Conservation (phyloP, 2,329 filamentous ascomycete species). For the Myotisia sp. region DNA sequence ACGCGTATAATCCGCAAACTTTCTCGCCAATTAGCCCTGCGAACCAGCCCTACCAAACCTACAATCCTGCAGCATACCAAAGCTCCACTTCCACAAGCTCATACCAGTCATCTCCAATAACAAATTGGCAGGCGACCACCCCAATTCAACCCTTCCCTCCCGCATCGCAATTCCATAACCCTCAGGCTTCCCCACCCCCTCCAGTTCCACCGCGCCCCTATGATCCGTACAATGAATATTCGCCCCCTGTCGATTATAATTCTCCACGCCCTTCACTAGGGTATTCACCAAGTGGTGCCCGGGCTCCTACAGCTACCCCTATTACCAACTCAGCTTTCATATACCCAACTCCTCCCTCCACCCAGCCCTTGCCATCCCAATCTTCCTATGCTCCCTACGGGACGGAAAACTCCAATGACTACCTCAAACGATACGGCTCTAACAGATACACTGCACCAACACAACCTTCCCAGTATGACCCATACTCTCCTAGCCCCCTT, state of each 20-base stretch:
- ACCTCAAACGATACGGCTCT: background rate
- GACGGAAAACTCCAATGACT: slow-evolving; percentile 1
- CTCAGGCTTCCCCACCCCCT: slow-evolving; percentile 13
- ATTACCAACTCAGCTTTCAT: slow-evolving; percentile 2
- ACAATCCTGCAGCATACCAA: slow-evolving; percentile 38
- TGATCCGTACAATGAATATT: slow-evolving; percentile 26
- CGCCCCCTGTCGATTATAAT: slow-evolving; percentile 17
- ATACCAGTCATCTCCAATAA: slow-evolving; percentile 19
- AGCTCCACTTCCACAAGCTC: slow-evolving; percentile 18
- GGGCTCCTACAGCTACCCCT: slow-evolving; percentile 10
- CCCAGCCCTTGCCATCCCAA: slow-evolving; percentile 8
- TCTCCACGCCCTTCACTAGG: slow-evolving; percentile 18
- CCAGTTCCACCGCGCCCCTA: slow-evolving; percentile 25
- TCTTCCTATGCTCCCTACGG: background rate
- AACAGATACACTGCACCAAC: background rate
- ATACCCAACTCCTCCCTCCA: slow-evolving; percentile 12
- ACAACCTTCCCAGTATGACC: background rate
- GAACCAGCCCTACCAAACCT: slow-evolving; percentile 29
- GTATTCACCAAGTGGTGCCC: slow-evolving; percentile 15
- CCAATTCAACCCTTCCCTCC: slow-evolving; percentile 21
- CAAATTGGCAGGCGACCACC: slow-evolving; percentile 22
- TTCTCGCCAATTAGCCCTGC: slow-evolving; percentile 29
- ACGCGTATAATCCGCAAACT: slow-evolving; percentile 57
- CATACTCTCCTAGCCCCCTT: background rate
- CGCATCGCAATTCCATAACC: slow-evolving; percentile 6